Percentiles rank a stretch among this genome's conserved stretches.
These are phyloP conservation scores for Pythium angustatum DNA, from an alignment of 352 stramenopile genomes.

Conservation along the genomic window DNA sequence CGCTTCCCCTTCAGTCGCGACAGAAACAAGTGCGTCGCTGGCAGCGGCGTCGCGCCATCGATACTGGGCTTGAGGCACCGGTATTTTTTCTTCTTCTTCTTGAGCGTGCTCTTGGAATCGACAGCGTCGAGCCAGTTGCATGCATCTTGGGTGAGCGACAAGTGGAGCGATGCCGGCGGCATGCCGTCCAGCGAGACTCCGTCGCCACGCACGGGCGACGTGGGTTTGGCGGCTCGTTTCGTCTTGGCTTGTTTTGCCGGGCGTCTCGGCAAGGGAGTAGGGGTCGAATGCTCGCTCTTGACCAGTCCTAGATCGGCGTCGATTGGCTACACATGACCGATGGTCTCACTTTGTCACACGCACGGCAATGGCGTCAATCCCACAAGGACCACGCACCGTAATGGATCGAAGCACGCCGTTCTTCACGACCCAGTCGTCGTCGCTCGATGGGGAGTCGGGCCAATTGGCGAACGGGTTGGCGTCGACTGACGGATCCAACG, in stretches of 20 bases:
- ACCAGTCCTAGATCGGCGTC: neutral
- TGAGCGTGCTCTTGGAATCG: neutral
- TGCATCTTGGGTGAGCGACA: constrained; percentile 9
- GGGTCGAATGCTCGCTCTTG: neutral
- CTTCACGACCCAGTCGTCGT: constrained; percentile 10
- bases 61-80: constrained; percentile 15
- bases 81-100: constrained; percentile 30
- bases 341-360: neutral
- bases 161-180: neutral
- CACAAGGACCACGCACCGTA: neutral
- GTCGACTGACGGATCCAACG: neutral
- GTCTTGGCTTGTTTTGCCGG: constrained; percentile 8
- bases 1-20: constrained; percentile 62
- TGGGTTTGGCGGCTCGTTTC: neutral
- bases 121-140: constrained; percentile 6
- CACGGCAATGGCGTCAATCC: neutral
- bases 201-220: neutral
- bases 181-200: neutral
- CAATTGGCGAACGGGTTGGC: neutral
- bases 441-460: constrained; percentile 1
- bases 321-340: neutral
- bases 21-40: constrained; percentile 58
- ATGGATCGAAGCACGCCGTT: constrained; percentile 1
- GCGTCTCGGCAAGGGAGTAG: neutral
- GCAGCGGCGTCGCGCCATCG: constrained; percentile 34